Evolutionary conservation across 2,329 filamentous ascomycete species (phyloP).

Genomic region (Sporothrix euskadiensis): DNA sequence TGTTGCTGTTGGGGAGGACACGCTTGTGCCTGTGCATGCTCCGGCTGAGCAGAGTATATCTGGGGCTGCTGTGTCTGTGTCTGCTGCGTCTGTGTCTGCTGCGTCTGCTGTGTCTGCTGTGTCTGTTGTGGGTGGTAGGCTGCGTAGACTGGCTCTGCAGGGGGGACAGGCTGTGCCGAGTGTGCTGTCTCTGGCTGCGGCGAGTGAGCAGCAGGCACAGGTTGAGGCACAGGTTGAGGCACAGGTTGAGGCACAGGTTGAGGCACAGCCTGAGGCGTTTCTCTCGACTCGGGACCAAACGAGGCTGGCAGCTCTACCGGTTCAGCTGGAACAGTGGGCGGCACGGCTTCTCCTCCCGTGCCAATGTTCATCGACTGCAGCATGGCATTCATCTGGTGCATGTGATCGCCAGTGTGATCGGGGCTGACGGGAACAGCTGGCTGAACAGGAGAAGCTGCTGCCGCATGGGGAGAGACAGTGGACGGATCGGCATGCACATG

Average conservation of each 20-base stretch:
- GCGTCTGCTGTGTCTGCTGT: background rate
- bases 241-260: background rate
- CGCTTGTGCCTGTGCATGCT: background rate
- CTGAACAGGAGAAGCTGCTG: background rate
- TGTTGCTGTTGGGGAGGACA: background rate
- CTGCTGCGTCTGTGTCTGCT: background rate
- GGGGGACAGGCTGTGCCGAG: background rate
- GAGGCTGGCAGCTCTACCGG: background rate
- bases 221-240: background rate
- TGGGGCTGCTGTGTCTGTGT: background rate
- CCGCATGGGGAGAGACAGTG: background rate
- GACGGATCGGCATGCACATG: background rate
- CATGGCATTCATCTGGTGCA: conserved; percentile 15
- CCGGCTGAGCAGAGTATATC: background rate
- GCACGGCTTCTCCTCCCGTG: background rate
- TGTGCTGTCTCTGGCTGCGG: background rate
- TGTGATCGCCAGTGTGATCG: background rate
- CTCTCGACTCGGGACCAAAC: background rate
- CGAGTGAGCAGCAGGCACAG: background rate
- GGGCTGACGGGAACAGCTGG: background rate
- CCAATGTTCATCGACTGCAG: conserved; percentile 14
- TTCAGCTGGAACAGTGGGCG: background rate
- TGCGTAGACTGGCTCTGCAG: background rate
- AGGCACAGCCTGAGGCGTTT: background rate
- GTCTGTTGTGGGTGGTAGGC: background rate